phyloP scores from a whole-genome alignment of 176 grass and related monocot species.

The Rhipidocladum racemiflorum region DNA sequence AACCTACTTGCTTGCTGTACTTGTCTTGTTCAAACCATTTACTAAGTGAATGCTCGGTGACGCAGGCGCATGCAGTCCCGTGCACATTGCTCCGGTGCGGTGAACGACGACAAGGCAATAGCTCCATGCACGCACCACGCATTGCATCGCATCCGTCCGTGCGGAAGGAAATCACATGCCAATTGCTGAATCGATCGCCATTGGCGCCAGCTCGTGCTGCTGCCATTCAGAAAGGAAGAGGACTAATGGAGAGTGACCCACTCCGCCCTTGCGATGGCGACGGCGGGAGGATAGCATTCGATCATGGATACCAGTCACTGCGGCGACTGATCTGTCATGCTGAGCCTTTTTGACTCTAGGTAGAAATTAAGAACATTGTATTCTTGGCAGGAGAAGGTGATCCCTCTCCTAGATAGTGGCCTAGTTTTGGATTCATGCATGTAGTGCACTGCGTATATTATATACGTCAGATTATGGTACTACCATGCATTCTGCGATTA shows the following conservation, averaged over 20 bases:
- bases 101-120: not conserved
- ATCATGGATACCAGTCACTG: slow-evolving; percentile 27
- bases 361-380: not conserved
- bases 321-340: not conserved
- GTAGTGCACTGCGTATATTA: slow-evolving; percentile 31
- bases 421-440: slow-evolving; percentile 37
- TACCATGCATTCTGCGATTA: slow-evolving; percentile 30
- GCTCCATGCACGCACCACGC: not conserved
- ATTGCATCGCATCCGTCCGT: not conserved
- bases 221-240: not conserved
- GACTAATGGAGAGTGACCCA: slow-evolving; percentile 48
- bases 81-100: not conserved
- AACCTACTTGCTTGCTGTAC: not conserved
- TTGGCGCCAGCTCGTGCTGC: not conserved
- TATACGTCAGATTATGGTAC: not conserved
- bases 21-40: not conserved
- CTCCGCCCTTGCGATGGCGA: slow-evolving; percentile 40
- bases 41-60: slow-evolving; percentile 16
- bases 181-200: not conserved
- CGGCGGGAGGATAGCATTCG: slow-evolving; percentile 28
- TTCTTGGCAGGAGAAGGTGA: not conserved
- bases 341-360: slow-evolving; percentile 24
- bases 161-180: not conserved
- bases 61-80: not conserved
- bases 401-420: slow-evolving; percentile 22